Evolutionary conservation across 306 rosid species (phyloP).

Genomic region (Castanospermum australe): DNA sequence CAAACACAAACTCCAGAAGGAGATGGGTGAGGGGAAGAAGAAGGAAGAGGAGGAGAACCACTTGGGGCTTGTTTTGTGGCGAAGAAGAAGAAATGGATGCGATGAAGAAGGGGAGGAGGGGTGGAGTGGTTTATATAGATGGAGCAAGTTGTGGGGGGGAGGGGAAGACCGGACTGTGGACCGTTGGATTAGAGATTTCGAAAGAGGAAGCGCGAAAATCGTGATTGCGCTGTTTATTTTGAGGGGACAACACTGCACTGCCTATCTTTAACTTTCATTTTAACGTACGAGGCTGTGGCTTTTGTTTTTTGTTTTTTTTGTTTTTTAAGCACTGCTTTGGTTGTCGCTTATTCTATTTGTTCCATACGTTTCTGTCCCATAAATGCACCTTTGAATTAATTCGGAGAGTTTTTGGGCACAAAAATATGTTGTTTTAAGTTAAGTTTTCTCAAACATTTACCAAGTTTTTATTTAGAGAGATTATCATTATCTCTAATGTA

Average conservation of each 20-base stretch:
- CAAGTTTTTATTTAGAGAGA: no score
- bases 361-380: no score
- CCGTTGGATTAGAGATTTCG: conserved; percentile 50
- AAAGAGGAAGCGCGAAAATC: conserved; percentile 63
- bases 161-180: conserved; percentile 53
- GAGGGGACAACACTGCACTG: background rate
- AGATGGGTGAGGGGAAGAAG: background rate
- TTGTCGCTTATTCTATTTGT: no score
- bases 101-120: conserved; percentile 32
- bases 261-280: background rate
- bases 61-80: background rate
- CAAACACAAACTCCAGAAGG: background rate
- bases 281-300: no score
- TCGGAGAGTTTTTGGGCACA: no score
- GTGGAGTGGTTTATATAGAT: conserved; percentile 40
- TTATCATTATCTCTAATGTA: no score
- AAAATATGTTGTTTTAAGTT: no score
- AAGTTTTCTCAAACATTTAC: no score
- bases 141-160: conserved; percentile 47
- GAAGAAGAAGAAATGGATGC: conserved; percentile 17
- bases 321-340: no score
- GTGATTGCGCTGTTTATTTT: conserved; percentile 19
- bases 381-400: no score
- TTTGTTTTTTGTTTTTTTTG: no score
- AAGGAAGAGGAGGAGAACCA: background rate